phyloP scores from a whole-genome alignment of 164 flowering plant genomes.

The Magnolia changhungtana region DNA sequence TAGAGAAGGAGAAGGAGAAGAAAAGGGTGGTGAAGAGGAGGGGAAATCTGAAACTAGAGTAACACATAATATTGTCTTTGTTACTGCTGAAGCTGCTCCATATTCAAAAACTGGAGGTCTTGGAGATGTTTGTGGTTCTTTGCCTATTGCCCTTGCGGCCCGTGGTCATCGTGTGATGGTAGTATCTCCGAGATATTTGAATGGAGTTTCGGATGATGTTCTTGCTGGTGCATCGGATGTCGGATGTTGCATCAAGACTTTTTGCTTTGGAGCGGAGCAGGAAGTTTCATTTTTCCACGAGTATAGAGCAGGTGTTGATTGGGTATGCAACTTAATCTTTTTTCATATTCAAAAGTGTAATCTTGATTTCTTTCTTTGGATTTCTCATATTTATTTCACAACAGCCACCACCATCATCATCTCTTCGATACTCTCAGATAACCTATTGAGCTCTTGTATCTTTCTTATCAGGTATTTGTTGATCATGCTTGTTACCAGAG shows the following conservation, averaged over 20 bases:
- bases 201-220: slow-evolving; percentile 52
- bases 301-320: slow-evolving; percentile 86
- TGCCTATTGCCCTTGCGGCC: slow-evolving; percentile 77
- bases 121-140: slow-evolving; percentile 97
- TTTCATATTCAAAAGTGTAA: background rate
- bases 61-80: slow-evolving; percentile 62
- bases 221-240: slow-evolving; percentile 48
- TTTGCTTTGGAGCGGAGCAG: slow-evolving; percentile 74
- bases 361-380: background rate
- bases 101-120: slow-evolving; percentile 96
- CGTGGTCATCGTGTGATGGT: slow-evolving; percentile 98
- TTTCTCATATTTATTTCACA: background rate
- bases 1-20: slow-evolving; percentile 16
- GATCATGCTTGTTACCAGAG: slow-evolving; percentile 88
- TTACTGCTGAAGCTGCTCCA: slow-evolving; percentile 87
- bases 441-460: background rate
- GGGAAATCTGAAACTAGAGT: slow-evolving; percentile 29
- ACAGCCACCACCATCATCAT: background rate
- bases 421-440: background rate
- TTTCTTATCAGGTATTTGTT: slow-evolving; percentile 65
- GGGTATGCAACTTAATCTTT: slow-evolving; percentile 47
- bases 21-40: slow-evolving; percentile 25
- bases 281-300: slow-evolving; percentile 84
- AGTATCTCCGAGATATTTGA: slow-evolving; percentile 74
- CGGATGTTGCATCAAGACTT: slow-evolving; percentile 39